These are phyloP conservation scores for Tuber borchii DNA, from an alignment of 495 filamentous ascomycete genomes.

Conservation along the genomic window DNA sequence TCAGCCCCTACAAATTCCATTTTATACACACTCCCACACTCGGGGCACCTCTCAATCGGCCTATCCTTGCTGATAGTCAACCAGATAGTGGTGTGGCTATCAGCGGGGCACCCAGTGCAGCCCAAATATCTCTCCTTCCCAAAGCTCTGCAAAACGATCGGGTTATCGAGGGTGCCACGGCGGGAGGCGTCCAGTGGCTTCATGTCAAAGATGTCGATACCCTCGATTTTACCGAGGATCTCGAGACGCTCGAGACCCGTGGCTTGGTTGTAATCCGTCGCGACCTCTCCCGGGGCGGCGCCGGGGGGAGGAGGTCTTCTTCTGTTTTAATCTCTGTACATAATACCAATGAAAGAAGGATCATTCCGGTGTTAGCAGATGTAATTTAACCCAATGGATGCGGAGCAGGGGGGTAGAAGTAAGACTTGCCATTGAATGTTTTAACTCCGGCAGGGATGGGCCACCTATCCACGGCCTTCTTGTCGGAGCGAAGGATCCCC, in stretches of 20 bases:
- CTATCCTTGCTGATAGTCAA: constrained; percentile 82
- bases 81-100: constrained; percentile 87
- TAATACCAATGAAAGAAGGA: not conserved
- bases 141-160: constrained; percentile 78
- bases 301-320: constrained; percentile 80
- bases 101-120: constrained; percentile 88
- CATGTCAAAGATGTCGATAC: constrained; percentile 98
- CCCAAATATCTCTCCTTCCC: constrained; percentile 85
- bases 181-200: constrained; percentile 85
- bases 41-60: constrained; percentile 81
- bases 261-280: constrained; percentile 86
- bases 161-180: constrained; percentile 82
- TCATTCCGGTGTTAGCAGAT: not conserved
- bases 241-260: constrained; percentile 98
- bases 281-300: constrained; percentile 71
- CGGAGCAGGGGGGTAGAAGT: not conserved
- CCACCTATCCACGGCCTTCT: constrained; percentile 15
- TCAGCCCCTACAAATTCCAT: constrained; percentile 88
- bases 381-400: not conserved
- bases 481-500: constrained; percentile 18
- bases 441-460: not conserved
- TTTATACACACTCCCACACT: constrained; percentile 93
- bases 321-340: constrained; percentile 72
- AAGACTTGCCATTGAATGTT: not conserved
- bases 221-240: constrained; percentile 98